Evolutionary conservation across 2,329 filamentous ascomycete species (phyloP), one percentile per base, ranked within the genome.

Genomic region (Epichloe gansuensis): DNA sequence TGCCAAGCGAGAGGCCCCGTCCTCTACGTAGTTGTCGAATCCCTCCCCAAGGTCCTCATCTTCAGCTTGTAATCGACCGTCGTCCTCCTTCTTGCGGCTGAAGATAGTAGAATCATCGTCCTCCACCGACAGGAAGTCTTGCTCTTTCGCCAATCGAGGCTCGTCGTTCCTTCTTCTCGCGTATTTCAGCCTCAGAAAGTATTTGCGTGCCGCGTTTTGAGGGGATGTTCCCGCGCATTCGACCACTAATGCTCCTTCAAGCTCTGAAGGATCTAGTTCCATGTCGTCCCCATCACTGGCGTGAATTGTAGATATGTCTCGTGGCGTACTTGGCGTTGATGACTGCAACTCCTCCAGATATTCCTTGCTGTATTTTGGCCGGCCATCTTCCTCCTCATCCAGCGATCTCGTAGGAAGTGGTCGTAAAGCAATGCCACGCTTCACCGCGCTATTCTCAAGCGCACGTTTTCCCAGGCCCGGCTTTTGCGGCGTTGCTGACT

Each of bases 31-130:
- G 52, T 91, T 85, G 55, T 97, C 91, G 60, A 95, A 97, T 0
- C 90, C 91, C 69, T 97, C 93, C 39, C 87, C 88, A 0, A 96
- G 78, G 62, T 97, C 89, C 64, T 97, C 91, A 60, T 97, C 91
- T 37, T 96, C 90, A 43, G 77, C 80, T 5, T 90, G 78, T 2
- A 97, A 76, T 1, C 91, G 79, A 5, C 85, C 86, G 56, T 90
- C 78, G 37, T 81, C 78, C 58, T 85, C 81, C 60, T 83, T 81
- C 57, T 81, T 80, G 17, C 58, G 69, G 3, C 57, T 56, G 21
- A 57, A 58, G 7, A 69, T 63, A 31, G 63, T 63, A 21, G 77
- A 74, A n/a, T 77, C 76, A n/a, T 75, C 75, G 37, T 77, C 80
- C 52, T 81, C 75, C 0, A 88, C 71, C 0, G 82, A 81, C 45